These are phyloP conservation scores for Hypoxylon rickii DNA, from an alignment of 495 filamentous ascomycete genomes.

Conservation along the genomic window DNA sequence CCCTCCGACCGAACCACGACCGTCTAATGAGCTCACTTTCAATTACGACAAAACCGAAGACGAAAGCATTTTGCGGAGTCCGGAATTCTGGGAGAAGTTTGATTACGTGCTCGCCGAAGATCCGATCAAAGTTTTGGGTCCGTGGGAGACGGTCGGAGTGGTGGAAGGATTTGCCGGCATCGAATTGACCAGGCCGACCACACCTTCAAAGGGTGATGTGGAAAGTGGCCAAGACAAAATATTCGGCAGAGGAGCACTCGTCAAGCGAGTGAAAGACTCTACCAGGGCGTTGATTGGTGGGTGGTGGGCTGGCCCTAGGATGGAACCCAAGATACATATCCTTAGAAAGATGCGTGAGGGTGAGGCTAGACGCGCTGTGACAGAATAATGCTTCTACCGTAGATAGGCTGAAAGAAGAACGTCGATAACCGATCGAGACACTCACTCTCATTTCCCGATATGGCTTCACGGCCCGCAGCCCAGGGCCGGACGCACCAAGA, in stretches of 20 bases:
- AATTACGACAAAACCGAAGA: conserved; percentile 69
- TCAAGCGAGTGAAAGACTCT: conserved; percentile 38
- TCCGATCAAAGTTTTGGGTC: conserved; percentile 54
- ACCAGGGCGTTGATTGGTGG: conserved; percentile 54
- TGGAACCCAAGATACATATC: conserved; percentile 63
- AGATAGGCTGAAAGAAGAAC: conserved; percentile 25
- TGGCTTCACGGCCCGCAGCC: conserved; percentile 28
- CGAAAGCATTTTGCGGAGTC: conserved; percentile 55
- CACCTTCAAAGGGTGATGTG: conserved; percentile 27
- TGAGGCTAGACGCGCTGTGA: conserved; percentile 35
- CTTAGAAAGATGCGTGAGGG: conserved; percentile 52
- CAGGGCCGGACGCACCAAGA: conserved; percentile 5
- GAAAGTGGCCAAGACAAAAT: conserved; percentile 38
- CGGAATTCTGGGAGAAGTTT: conserved; percentile 78
- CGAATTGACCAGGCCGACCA: conserved; percentile 60
- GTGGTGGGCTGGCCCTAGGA: conserved; percentile 66
- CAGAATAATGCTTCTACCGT: conserved; percentile 22
- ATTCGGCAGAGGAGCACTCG: conserved; percentile 40
- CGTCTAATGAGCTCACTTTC: conserved; percentile 34
- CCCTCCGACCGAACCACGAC: conserved; percentile 17
- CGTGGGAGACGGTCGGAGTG: conserved; percentile 72
- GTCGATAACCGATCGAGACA: conserved; percentile 17
- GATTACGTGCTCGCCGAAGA: conserved; percentile 81
- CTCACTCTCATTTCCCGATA: conserved; percentile 24
- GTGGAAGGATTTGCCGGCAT: conserved; percentile 75